Evolutionary conservation across 2,329 filamentous ascomycete genomes (phyloP), one percentile per base, ranked within the genome.

Genomic region (Ilyonectria destructans): DNA sequence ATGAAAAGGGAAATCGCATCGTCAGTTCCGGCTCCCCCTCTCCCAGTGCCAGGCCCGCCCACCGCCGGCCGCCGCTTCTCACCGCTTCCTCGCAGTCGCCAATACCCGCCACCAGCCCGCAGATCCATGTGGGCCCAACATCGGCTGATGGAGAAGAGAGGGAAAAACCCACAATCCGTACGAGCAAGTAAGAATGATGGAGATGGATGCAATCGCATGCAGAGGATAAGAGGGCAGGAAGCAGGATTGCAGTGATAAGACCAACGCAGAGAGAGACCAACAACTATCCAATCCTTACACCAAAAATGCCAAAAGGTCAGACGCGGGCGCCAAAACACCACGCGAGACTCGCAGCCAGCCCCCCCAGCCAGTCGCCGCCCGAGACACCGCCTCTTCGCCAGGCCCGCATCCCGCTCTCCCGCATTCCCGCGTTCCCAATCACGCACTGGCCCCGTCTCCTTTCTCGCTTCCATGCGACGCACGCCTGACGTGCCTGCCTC

Each of bases 1-100:
- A 72, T 74, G 55, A 74, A 75, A 75, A 71, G 63, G 73, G 73
- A 59, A 75, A 75, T 72, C 21, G 35, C 57, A 26, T 49, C 54
- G 33, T 58, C 33, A 45, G 57, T 31, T 37, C 40, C 40, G 15
- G 15, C 17, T 43, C 8, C 40, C 40, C 15, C 40, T n/a, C 40
- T 43, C 40, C 40, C 40, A 15, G 51, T 23, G 62, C 49, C 51
- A 43, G 63, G 68, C 68, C 21, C 35, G 23, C n/a, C 33, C 33
- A 52, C 58, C 33, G 13, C 59, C 19, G 51, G 51, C 13, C 43
- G 43, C 26, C 43, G 43, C 51, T 21, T 21, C 45, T 62, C 64
- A 66, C 64, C 64, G 64, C 64, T 58, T 66, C 61, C 33, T 58
- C 12, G 31, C 35, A 48, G 58, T 60, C 26, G 58, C 51, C 45